Conservation (phyloP, 2,329 filamentous ascomycete genomes). For the Coniochaeta sp. region DNA sequence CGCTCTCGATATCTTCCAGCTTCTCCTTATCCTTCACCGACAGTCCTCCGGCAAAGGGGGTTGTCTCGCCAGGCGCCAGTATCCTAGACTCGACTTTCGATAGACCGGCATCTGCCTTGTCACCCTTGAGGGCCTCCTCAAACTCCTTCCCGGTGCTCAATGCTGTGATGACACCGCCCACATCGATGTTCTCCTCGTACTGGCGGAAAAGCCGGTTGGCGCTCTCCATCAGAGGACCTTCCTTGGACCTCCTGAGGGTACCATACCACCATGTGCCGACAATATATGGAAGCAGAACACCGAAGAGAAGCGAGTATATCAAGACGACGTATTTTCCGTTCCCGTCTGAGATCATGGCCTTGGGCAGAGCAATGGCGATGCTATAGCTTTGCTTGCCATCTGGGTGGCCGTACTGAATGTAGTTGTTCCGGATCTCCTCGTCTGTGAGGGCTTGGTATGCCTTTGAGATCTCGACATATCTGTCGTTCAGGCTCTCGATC, state of each 20-base stretch:
- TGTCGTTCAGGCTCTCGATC: slow-evolving; percentile 70
- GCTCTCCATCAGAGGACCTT: slow-evolving; percentile 86
- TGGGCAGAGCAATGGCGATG: slow-evolving; percentile 92
- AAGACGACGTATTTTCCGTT: slow-evolving; percentile 93
- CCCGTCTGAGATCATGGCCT: slow-evolving; percentile 86
- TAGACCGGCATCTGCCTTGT: slow-evolving; percentile 72
- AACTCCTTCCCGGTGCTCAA: slow-evolving; percentile 85
- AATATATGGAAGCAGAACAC: slow-evolving; percentile 82
- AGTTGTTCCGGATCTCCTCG: slow-evolving; percentile 96
- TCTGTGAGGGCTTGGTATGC: slow-evolving; percentile 97
- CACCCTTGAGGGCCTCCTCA: slow-evolving; percentile 64
- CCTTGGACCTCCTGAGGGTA: slow-evolving; percentile 85
- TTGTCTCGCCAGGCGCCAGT: slow-evolving; percentile 49
- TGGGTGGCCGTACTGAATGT: slow-evolving; percentile 88
- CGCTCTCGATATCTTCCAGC: slow-evolving; percentile 73
- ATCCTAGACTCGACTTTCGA: slow-evolving; percentile 79
- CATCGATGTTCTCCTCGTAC: slow-evolving; percentile 77
- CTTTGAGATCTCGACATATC: slow-evolving; percentile 93
- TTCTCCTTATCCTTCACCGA: slow-evolving; percentile 66
- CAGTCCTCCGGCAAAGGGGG: slow-evolving; percentile 49
- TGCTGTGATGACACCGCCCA: slow-evolving; percentile 70
- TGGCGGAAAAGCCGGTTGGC: slow-evolving; percentile 92
- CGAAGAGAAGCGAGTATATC: slow-evolving; percentile 80
- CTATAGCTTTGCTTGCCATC: slow-evolving; percentile 98
- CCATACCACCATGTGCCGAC: slow-evolving; percentile 99